These are phyloP conservation scores for Parvularia atlantis DNA, from an alignment of 78 protist species.

Conservation along the genomic window DNA sequence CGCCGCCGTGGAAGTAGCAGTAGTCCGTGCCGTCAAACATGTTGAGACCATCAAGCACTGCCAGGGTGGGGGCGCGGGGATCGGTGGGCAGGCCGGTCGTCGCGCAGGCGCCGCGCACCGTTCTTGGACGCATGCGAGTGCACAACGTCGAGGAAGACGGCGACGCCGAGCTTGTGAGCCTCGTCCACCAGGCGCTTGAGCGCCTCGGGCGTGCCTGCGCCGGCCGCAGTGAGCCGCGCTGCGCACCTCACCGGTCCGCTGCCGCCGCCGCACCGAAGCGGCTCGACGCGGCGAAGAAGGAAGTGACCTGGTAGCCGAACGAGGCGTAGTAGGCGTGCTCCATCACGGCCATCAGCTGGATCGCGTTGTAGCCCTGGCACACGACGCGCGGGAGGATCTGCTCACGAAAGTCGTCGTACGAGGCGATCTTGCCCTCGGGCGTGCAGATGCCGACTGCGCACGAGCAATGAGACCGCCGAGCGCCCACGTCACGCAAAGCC, in stretches of 20 bases:
- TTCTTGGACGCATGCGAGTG: constrained; percentile 64
- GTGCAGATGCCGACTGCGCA: constrained; percentile 77
- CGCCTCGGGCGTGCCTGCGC: constrained; percentile 48
- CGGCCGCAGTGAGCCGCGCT: neutral
- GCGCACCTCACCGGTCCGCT: neutral
- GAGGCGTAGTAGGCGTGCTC: constrained; percentile 95
- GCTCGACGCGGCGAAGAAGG: constrained; percentile 54
- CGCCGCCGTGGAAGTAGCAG: constrained; percentile 78
- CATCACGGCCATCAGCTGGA: constrained; percentile 91
- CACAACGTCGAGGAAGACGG: constrained; percentile 82
- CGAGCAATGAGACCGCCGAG: neutral
- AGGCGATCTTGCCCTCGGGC: constrained; percentile 40
- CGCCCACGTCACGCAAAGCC: neutral
- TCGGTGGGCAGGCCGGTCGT: no score
- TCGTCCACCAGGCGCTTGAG: constrained; percentile 74
- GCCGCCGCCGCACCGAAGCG: no score
- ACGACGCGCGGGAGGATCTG: constrained; percentile 19
- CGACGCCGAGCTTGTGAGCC: constrained; percentile 54
- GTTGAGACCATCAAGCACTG: constrained; percentile 82
- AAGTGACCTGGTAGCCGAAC: constrained; percentile 80
- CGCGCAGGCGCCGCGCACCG: no score
- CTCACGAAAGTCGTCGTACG: constrained; percentile 44
- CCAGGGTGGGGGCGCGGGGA: no score
- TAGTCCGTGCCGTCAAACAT: constrained; percentile 70
- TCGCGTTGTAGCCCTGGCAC: constrained; percentile 67